Percentiles rank a stretch among this genome's conserved stretches.
phyloP scores from a whole-genome alignment of 257 asterid species.

The Jasminum sambac region DNA sequence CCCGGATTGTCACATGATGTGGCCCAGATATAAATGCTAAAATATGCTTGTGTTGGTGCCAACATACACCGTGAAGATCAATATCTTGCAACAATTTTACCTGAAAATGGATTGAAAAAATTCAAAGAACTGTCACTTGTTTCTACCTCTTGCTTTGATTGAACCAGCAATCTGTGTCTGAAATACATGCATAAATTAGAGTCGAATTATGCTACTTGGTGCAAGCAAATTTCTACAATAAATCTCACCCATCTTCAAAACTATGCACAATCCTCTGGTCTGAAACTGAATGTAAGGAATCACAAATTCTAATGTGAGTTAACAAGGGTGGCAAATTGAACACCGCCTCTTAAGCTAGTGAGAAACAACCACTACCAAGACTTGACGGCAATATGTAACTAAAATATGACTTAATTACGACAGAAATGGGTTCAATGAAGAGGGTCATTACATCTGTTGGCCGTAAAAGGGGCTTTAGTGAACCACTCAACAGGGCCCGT shows the following conservation, averaged over 20 bases:
- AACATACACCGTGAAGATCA: slow-evolving; percentile 71
- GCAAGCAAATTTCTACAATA: slow-evolving; percentile 8
- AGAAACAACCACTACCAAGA: neutral
- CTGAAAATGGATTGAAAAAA: slow-evolving; percentile 35
- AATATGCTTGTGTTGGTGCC: slow-evolving; percentile 80
- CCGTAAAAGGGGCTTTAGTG: slow-evolving; percentile 50
- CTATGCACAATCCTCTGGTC: neutral
- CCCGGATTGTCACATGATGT: slow-evolving; percentile 71
- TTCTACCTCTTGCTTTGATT: neutral
- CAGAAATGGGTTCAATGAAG: slow-evolving; percentile 12
- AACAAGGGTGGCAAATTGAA: neutral
- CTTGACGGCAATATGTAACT: neutral
- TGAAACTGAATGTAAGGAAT: neutral
- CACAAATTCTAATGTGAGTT: neutral
- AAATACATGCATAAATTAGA: neutral
- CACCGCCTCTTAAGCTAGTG: neutral
- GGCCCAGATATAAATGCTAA: slow-evolving; percentile 83
- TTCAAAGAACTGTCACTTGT: neutral
- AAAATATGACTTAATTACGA: neutral
- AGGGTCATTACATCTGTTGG: slow-evolving; percentile 57
- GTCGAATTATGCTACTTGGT: neutral
- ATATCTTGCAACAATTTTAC: slow-evolving; percentile 61
- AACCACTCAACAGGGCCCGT: slow-evolving; percentile 52
- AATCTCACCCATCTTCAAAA: neutral
- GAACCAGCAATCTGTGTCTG: neutral